These are phyloP conservation scores for Aspergillus carbonarius DNA, from an alignment of 2,329 filamentous ascomycete species.

Conservation along the genomic window DNA sequence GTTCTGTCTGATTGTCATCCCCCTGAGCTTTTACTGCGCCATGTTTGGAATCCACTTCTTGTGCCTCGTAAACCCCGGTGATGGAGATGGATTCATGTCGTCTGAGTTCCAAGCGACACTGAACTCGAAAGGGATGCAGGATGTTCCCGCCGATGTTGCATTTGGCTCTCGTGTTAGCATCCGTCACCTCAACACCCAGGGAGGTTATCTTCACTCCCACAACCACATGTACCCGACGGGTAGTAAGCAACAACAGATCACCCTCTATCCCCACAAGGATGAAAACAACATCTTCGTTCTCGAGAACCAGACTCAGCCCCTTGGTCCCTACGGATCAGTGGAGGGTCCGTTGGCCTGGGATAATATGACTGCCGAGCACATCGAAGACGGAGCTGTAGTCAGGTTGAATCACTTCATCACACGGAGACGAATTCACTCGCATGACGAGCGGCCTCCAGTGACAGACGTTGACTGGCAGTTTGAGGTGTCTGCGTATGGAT, in stretches of 20 bases:
- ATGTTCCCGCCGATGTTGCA: constrained; percentile 87
- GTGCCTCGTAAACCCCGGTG: constrained; percentile 89
- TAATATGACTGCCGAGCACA: constrained; percentile 63
- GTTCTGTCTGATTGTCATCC: constrained; percentile 90
- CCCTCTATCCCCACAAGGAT: constrained; percentile 97
- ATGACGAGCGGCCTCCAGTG: constrained; percentile 82
- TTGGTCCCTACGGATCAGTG: constrained; percentile 72
- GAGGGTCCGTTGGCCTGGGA: constrained; percentile 86
- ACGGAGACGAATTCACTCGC: constrained; percentile 88
- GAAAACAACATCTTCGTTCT: constrained; percentile 94
- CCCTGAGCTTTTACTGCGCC: constrained; percentile 84
- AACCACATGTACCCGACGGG: constrained; percentile 95
- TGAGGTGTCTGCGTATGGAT: constrained; percentile 94
- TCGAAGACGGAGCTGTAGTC: constrained; percentile 78
- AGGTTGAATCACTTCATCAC: constrained; percentile 82
- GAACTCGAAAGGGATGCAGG: constrained; percentile 94
- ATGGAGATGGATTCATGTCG: constrained; percentile 99
- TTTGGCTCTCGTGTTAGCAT: constrained; percentile 83
- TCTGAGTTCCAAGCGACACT: constrained; percentile 97
- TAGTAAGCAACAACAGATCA: constrained; percentile 98
- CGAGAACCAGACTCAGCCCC: constrained; percentile 93
- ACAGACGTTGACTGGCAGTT: constrained; percentile 92
- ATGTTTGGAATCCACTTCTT: constrained; percentile 98
- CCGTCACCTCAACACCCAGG: constrained; percentile 95
- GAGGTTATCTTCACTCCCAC: constrained; percentile 96